Base-by-base conservation (phyloP, 1,139 yeast genomes). In the Spathaspora jeffriesii region DNA sequence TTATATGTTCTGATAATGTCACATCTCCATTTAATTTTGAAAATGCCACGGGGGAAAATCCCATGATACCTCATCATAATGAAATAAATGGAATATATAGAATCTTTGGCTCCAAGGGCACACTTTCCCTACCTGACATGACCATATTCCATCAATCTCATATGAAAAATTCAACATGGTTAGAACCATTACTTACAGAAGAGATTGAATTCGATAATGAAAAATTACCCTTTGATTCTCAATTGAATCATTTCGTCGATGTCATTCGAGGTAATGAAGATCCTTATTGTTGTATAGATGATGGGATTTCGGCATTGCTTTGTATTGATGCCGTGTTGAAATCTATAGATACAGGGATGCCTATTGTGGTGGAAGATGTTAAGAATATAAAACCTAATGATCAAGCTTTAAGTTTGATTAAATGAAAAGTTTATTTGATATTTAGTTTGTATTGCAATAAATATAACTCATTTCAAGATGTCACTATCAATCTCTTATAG, bases 11-110 rank as follows among this genome's bases (percentile, higher is more conserved):
- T 9, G 78, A 73, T 51, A 72, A 71, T 50, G 74, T 70, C 14
- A 63, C 70, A 2, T 70, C 75, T 1, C 77, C 77, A 8, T 72
- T 69, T 48, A 70, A 67, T 58, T 72, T 72, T 50, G 78, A 73
- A 55, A 60, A 62, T 5, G 73, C 73, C 5, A 73, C 78, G 0
- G 78, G 78, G 13, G 78, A 73, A 54, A 73, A 73, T 50, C 78
- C 78, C 3, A 64, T 64, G 23, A 61, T 72, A 27, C 78, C 78
- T 3, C 61, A 57, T 41, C 62, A 67, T 52, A 64, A 62, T 18
- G 59, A 61, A 7, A 53, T 70, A 13, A 55, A 67, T 36, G 78
- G 78, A 1, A 59, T 72, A 43, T 72, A 73, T 50, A 59, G 77
- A 32, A 59, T 73, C 2, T 73, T 72, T 58, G 78, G 78, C 8